Evolutionary conservation across 2,329 filamentous ascomycete species (phyloP), one percentile per base, ranked within the genome.

Genomic region (Leptodontidium sp.): DNA sequence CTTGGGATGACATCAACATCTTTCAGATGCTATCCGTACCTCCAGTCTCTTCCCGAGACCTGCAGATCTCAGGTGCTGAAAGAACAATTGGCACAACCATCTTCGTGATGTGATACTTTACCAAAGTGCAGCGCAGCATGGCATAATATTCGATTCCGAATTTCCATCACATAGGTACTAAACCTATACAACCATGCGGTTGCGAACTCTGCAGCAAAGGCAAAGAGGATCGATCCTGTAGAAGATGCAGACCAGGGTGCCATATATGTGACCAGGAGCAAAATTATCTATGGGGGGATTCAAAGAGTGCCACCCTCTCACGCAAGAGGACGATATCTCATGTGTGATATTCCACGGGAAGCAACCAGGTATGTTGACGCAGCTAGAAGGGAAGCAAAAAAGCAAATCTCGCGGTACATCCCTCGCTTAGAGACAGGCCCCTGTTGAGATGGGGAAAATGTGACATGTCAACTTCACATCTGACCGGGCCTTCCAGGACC

Each of bases 381-480:
- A 45, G 14, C 55, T 26, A 8, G 11, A 26, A 26, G 21, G 12
- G 21, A 12, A 21, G 21, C 21, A 21, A 45, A 43, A 26, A 59
- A 43, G 38, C 8, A 59, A 59, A 40, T 26, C 35, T 59, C 38
- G 53, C 17, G 17, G 29, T 40, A 7, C 29, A 24, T 12, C 12
- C 12, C 55, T 45, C 35, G 55, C 55, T 59, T 59, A 59, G 9
- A 1, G 21, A 21, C 21, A 21, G 21, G 21, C 9, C 55, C 55
- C 21, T 43, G 55, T 59, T 40, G 53, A 58, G 35, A 59, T 40
- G 21, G 38, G 4, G 2, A 24, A 40, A 58, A 59, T 59, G 55
- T 59, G 55, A 59, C 35, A 26, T 14, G 35, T 59, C 55, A 45
- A 45, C 17, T 59, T 43, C 35, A 15, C 21, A 45, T 59, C 55